Evolutionary conservation across 305 asterid species (phyloP), one percentile per base, ranked within the genome.

Genomic region (Fraxinus floribunda): DNA sequence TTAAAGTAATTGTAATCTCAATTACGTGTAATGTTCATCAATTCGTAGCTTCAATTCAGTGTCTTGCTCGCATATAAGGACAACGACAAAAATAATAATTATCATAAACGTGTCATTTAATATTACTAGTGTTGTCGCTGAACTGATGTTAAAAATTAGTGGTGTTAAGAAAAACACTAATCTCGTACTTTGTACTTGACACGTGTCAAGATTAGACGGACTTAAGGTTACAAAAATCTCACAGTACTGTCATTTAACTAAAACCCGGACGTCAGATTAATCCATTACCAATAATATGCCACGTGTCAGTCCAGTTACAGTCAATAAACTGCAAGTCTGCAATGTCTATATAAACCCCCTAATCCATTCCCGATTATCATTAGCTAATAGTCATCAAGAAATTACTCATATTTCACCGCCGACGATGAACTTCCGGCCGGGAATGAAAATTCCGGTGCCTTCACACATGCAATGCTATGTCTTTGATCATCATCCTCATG

Each of bases 401-500:
- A 68, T 26, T 11, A 11, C 36, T 26, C 22, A 22, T 68, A 38
- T 66, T 72, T 66, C 20, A 30, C 68, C 83, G 29, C 87, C 93
- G 89, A 85, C 78, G 70, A 76, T 82, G 0, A 81, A 66, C 71
- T 70, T 34, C 85, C 87, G 79, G 91, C 94, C 93, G 94, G 95
- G 78, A 83, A 88, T 87, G 86, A 83, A 41, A 83, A 55, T 82
- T 82, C 82, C 80, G 87, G 39, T 64, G 81, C 85, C 26, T 82
- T 8, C 79, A 24, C 73, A 34, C 18, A 39, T 77, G 75, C 86
- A 90, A 88, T 90, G 94, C 86, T 81, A 86, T 68, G 87, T 88
- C 76, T 85, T 91, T 22, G 90, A 88, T 64, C 95, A 91, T 82
- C 88, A 78, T 82, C 89, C 89, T 60, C 97, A 91, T 87, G 91